Base-by-base conservation (phyloP, 768 basidiomycete genomes). In the Podaxis sp. region DNA sequence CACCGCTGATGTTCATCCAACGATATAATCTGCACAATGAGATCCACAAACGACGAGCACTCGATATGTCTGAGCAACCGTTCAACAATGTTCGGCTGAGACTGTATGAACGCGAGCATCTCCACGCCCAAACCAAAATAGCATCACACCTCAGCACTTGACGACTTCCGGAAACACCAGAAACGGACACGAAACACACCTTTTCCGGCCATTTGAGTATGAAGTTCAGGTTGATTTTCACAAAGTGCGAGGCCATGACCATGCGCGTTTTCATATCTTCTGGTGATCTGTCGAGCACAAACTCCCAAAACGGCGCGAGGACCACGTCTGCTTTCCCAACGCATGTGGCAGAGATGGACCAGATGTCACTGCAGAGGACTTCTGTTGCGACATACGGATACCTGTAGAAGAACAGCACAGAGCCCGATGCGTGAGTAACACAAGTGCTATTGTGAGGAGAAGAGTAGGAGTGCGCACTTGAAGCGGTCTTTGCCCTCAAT, bases 331-430 rank as follows among this genome's bases (percentile, higher is more conserved):
- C 80, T 68, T 89, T 80, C 68, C 81, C 82, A 68, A 96, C 79
- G 68, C 94, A 92, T 1, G 93, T 93, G 75, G 95, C 94, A 53
- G 94, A 88, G 69, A 98, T 93, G 22, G 90, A 91, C 90, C 94
- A 97, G 75, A 96, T 89, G 68, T 96, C 95, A 74, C 93, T 91
- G 76, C 94, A 96, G 37, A 98, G 84, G 24, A 98, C 94, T 73
- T 98, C 96, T 27, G 96, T 94, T 15, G 94, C 90, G 22, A 95
- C 86, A 69, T 93, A 90, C 1, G 96, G 94, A 74, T 94, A 98
- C 75, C 96, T 97, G 49, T 47, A 33, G 38, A 60, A 27, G n/a
- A n/a, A 29, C 53, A 43, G 52, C 57, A 37, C 47, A 55, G 50
- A 17, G 53, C 60, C 37, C 47, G 47, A 60, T 12, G 25, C 5